A percentile compares a stretch with the other conserved stretches of the same genome.
Conservation (phyloP, 257 asterid genomes). For the Jacaranda copaia region DNA sequence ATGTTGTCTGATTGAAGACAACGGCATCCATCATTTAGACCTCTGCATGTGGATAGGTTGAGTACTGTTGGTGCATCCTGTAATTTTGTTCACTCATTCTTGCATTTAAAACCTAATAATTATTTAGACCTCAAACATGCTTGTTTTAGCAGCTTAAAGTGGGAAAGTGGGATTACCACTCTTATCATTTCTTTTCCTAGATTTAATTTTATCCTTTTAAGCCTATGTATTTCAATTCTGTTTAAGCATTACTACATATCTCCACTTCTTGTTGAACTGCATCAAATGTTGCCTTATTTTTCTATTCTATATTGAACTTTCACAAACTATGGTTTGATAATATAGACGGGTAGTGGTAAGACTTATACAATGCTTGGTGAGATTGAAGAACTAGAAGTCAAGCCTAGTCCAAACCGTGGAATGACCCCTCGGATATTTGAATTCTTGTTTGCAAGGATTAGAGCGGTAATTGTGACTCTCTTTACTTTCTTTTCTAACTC, state of each 20-base stretch:
- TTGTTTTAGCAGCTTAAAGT: constrained; percentile 17
- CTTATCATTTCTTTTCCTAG: background rate
- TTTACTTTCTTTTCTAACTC: constrained; percentile 11
- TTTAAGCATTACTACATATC: background rate
- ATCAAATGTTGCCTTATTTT: constrained; percentile 4
- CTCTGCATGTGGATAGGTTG: background rate
- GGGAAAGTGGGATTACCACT: background rate
- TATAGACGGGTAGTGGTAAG: constrained; percentile 99
- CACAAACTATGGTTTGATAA: constrained; percentile 18
- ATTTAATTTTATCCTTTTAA: background rate
- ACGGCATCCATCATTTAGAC: background rate
- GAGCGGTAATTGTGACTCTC: constrained; percentile 68
- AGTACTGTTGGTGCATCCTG: background rate
- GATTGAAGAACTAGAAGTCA: constrained; percentile 75
- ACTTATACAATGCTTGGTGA: constrained; percentile 98
- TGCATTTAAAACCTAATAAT: background rate
- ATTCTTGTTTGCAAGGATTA: constrained; percentile 93
- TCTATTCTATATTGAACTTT: background rate
- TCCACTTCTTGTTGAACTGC: constrained; percentile 18
- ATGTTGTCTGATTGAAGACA: constrained; percentile 5
- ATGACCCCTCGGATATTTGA: constrained; percentile 98
- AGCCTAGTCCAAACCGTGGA: constrained; percentile 88
- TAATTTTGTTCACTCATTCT: background rate
- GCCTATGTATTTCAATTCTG: background rate
- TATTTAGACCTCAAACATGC: background rate